These are phyloP conservation scores for Fusarium compactum DNA, from an alignment of 2,329 filamentous ascomycete species.

Conservation along the genomic window DNA sequence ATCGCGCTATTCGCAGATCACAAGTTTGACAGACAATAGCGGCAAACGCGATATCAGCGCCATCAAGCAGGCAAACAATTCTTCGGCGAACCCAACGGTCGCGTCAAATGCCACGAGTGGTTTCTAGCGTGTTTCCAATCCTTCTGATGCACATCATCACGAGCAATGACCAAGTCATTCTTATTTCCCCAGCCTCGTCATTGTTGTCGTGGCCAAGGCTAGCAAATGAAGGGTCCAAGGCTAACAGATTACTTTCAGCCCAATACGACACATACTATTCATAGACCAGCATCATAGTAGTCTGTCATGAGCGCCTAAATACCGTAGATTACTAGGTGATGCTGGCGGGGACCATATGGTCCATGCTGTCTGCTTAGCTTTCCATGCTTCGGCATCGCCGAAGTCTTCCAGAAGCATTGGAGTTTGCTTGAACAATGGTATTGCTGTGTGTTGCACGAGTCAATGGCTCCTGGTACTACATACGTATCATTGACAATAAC, in stretches of 20 bases:
- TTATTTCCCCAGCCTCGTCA: slow-evolving; percentile 29
- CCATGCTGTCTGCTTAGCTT: slow-evolving; percentile 1
- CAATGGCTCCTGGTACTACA: not conserved
- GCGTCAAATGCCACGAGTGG: not conserved
- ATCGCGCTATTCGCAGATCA: not conserved
- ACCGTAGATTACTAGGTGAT: slow-evolving; percentile 19
- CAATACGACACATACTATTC: slow-evolving; percentile 10
- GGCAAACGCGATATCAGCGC: not conserved
- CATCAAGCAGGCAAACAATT: not conserved
- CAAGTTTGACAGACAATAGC: not conserved
- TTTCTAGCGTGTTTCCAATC: slow-evolving; percentile 31
- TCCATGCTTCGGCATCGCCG: slow-evolving; percentile 34
- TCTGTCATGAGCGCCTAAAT: slow-evolving; percentile 16
- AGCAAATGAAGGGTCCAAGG: slow-evolving; percentile 1
- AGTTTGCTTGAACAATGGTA: not conserved
- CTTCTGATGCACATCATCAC: slow-evolving; percentile 37
- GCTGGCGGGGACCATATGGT: slow-evolving; percentile 2
- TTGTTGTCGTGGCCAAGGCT: slow-evolving; percentile 5
- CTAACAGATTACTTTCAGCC: not conserved
- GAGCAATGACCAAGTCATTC: slow-evolving; percentile 19
- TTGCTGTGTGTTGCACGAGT: not conserved
- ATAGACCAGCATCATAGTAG: not conserved
- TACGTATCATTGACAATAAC: too few species aligned
- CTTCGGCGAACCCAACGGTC: not conserved
- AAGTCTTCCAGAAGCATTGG: slow-evolving; percentile 34